Conservation (phyloP, 176 grass and related monocot genomes). For the Bromus sterilis region DNA sequence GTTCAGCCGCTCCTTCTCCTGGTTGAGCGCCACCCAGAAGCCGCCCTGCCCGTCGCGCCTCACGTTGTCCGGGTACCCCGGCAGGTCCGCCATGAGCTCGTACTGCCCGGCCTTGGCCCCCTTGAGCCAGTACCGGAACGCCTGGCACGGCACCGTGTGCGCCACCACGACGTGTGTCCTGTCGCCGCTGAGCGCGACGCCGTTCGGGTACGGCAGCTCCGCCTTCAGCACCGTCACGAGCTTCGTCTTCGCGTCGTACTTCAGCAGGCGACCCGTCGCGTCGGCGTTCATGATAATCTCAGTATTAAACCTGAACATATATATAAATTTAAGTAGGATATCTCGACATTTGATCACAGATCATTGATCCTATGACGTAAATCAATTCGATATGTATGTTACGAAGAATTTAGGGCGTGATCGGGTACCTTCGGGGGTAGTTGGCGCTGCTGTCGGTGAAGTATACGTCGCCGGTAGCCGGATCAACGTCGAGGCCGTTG, state of each 20-base stretch:
- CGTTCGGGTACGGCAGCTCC: slow-evolving; percentile 24
- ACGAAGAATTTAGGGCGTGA: not conserved
- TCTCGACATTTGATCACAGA: too few relatives aligned
- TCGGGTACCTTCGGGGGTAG: not conserved
- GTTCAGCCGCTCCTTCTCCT: not conserved
- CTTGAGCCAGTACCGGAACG: slow-evolving; percentile 29
- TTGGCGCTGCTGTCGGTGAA: slow-evolving; percentile 53
- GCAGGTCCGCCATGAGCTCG: slow-evolving; percentile 37
- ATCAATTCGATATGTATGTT: not conserved
- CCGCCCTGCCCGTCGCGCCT: not conserved
- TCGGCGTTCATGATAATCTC: slow-evolving; percentile 13
- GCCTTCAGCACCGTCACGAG: slow-evolving; percentile 13
- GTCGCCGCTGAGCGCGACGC: slow-evolving; percentile 26
- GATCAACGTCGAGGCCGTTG: slow-evolving; percentile 7
- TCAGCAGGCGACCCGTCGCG: slow-evolving; percentile 28
- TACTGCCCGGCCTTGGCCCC: not conserved
- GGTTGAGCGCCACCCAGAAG: slow-evolving; percentile 44
- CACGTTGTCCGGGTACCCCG: slow-evolving; percentile 55
- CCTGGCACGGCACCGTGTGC: slow-evolving; percentile 24
- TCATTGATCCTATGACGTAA: too few relatives aligned
- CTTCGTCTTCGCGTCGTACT: slow-evolving; percentile 16
- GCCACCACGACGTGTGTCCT: slow-evolving; percentile 25
- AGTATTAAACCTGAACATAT: slow-evolving; percentile 25
- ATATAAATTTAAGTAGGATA: too few relatives aligned
- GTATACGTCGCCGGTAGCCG: slow-evolving; percentile 38